Evolutionary conservation across 768 basidiomycete genomes (phyloP), one percentile per base, ranked within the genome.

Genomic region (Phanerochaete sordida): DNA sequence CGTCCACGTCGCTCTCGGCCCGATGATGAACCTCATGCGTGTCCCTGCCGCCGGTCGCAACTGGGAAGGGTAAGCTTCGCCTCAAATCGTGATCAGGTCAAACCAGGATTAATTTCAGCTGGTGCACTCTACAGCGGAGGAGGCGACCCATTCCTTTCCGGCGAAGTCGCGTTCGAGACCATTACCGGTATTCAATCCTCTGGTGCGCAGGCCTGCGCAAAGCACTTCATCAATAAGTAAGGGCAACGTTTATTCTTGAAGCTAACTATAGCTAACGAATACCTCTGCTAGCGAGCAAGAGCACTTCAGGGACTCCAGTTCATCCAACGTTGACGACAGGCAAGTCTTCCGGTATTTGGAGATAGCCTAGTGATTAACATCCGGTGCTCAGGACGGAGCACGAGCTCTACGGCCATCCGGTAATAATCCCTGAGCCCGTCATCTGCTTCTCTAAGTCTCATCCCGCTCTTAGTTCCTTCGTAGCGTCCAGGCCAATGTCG

Each of bases 201-300:
- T 8, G 93, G 94, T 33, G 90, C 93, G 0, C 90, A 92, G 66
- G 90, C 92, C 0, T 90, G 88, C 57, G 91, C 91, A 5, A 94
- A 95, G 70, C 93, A 94, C 72, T 83, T 81, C 53, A 80, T 92
- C 62, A 84, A 85, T 69, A 89, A 54, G 53, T 54, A 21, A 12
- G 51, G 6, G 31, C 12, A 33, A 4, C 6, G 4, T 6, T 35
- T n/a, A 2, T 31, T 53, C n/a, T 33, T 16, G 30, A 52, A n/a
- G n/a, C n/a, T n/a, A n/a, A n/a, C n/a, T n/a, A n/a, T n/a, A n/a
- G n/a, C n/a, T n/a, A n/a, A n/a, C n/a, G n/a, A n/a, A n/a, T n/a
- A n/a, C n/a, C n/a, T n/a, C n/a, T n/a, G n/a, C n/a, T n/a, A 66
- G 64, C 51, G 65, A 66, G 47, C 67, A 66, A 56, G 65, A 66